phyloP scores from a whole-genome alignment of 768 basidiomycete species.

The Rhodotorula kratochvilovae region DNA sequence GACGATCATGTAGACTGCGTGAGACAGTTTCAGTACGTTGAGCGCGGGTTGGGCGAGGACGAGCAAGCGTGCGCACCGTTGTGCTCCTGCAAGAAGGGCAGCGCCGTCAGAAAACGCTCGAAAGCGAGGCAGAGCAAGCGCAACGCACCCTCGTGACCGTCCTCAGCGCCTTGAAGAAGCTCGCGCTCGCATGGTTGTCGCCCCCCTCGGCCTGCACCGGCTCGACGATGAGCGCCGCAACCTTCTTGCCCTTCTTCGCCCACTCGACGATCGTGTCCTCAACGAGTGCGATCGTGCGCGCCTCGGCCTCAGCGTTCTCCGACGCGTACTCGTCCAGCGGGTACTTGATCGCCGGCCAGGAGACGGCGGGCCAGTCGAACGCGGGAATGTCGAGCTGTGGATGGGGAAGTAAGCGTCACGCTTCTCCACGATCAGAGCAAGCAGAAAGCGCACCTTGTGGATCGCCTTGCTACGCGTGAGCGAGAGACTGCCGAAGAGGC shows the following conservation, averaged over 20 bases:
- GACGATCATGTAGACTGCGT: constrained; percentile 49
- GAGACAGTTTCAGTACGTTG: not conserved
- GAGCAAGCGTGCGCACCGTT: not conserved
- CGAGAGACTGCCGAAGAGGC: constrained; percentile 50
- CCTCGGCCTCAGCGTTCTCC: constrained; percentile 49
- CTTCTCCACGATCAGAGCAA: not conserved
- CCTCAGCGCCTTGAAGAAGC: constrained; percentile 49
- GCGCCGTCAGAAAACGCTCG: not conserved
- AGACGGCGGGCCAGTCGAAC: constrained; percentile 51
- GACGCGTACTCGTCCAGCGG: constrained; percentile 47
- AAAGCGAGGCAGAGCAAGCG: not conserved
- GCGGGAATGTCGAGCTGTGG: constrained; percentile 50
- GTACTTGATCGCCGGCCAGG: constrained; percentile 50
- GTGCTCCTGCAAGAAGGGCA: not conserved
- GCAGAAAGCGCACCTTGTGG: constrained; percentile 46
- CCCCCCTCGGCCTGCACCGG: constrained; percentile 50
- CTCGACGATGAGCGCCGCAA: constrained; percentile 53
- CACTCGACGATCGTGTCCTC: constrained; percentile 38
- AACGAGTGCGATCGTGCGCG: constrained; percentile 44
- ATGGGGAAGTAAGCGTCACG: not conserved
- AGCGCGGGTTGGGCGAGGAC: too few species aligned
- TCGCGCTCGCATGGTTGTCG: constrained; percentile 50
- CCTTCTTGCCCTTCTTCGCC: constrained; percentile 47
- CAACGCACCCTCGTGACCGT: constrained; percentile 47
- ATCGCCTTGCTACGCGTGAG: constrained; percentile 51